Percentiles rank a stretch among this genome's conserved stretches.
Conservation (phyloP, 176 grass and related monocot species). For the Aegilops sharonensis region DNA sequence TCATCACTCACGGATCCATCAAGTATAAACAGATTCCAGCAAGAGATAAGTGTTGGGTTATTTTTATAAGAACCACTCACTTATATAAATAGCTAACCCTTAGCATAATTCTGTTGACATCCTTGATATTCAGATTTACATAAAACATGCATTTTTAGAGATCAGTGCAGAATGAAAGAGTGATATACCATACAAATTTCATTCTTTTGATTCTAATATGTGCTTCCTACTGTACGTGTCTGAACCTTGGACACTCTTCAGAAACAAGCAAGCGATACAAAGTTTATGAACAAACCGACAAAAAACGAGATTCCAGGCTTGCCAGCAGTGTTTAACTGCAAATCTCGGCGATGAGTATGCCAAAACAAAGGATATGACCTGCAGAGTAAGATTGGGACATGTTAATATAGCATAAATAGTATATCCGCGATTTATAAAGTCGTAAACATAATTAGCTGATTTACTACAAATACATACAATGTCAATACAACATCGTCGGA, state of each 20-base stretch:
- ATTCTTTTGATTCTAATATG: neutral
- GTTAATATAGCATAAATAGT: neutral
- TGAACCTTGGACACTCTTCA: neutral
- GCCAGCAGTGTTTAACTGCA: too few species aligned
- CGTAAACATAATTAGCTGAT: neutral
- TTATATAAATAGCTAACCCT: neutral
- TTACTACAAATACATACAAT: neutral
- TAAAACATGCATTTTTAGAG: neutral
- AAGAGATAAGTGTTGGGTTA: neutral
- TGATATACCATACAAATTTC: too few species aligned
- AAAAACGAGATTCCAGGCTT: neutral
- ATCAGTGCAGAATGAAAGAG: neutral
- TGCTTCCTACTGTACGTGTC: neutral
- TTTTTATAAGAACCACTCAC: neutral
- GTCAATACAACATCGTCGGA: neutral
- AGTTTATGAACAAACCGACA: neutral
- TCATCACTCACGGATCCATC: neutral
- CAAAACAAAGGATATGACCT: constrained; percentile 26
- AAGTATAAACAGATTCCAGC: neutral
- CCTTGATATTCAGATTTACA: neutral
- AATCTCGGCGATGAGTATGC: neutral
- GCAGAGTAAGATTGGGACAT: neutral
- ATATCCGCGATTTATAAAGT: neutral
- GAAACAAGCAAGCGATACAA: neutral
- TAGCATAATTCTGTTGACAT: neutral